phyloP scores from a whole-genome alignment of 305 asterid genomes.

The Solanum hybrid region DNA sequence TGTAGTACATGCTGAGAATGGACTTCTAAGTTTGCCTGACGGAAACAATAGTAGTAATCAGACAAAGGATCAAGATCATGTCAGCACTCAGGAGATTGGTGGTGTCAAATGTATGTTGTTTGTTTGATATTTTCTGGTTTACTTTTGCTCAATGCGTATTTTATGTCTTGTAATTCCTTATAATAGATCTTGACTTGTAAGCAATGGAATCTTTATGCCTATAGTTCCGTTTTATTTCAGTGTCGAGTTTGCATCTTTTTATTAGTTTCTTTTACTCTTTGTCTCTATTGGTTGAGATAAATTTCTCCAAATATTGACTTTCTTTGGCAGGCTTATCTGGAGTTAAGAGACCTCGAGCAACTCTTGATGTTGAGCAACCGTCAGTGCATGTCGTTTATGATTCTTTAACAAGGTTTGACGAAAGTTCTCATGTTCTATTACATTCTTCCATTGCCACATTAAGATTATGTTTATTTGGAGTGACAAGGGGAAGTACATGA shows the following conservation, averaged over 20 bases:
- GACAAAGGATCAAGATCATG: conserved; percentile 24
- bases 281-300: neutral
- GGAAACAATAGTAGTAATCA: conserved; percentile 23
- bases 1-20: conserved; percentile 25
- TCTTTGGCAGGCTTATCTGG: conserved; percentile 50
- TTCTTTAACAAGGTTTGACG: conserved; percentile 59
- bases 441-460: neutral
- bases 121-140: neutral
- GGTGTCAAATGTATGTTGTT: conserved; percentile 48
- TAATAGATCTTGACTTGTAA: neutral
- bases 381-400: conserved; percentile 62
- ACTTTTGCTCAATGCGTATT: neutral
- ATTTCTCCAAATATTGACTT: neutral
- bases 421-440: neutral
- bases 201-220: neutral
- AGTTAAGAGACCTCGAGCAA: conserved; percentile 66
- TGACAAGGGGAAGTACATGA: neutral
- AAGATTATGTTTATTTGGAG: neutral
- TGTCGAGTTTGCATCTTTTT: neutral
- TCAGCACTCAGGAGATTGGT: conserved; percentile 23
- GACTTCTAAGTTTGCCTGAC: conserved; percentile 24
- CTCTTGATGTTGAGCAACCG: conserved; percentile 57
- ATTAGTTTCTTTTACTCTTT: neutral
- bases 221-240: neutral
- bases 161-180: neutral